Base-by-base conservation (phyloP, 2,329 filamentous ascomycete species). In the Colletotrichum aenigma region DNA sequence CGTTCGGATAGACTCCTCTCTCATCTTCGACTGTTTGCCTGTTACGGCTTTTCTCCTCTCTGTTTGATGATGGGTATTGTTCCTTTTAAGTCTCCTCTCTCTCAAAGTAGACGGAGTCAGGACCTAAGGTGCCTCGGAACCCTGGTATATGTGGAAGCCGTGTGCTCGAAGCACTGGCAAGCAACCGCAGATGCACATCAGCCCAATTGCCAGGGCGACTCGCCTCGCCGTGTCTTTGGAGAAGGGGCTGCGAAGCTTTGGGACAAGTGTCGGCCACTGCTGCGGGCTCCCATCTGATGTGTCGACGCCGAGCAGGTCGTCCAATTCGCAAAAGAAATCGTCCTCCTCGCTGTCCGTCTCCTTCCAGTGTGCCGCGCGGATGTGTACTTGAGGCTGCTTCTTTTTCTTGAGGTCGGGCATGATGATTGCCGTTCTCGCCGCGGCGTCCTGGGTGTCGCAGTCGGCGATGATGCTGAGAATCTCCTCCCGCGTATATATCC, bases 121-220 rank as follows among this genome's bases (percentile, higher is more conserved):
- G n/a, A 32, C 10, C 21, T 70, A 76, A 36, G 74, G 58, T n/a
- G 74, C 36, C 38, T 76, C 74, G 7, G 71, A 70, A 15, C 61
- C 71, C 52, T 67, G 55, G 38, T 75, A 77, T 30, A 76, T 76
- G 62, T 72, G 43, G 60, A 77, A 71, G 36, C 72, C 72, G 21
- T 72, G 68, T 67, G 72, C 73, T 58, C 75, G 75, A 55, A 77
- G 72, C 26, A 77, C 66, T 13, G 76, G 75, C 55, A 78, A 48
- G 62, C 77, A 78, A 7, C 77, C 77, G 38, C 77, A 77, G 16
- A 82, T 77, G 16, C 80, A 81, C 66, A 83, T 79, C 2, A 85
- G 77, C 6, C 82, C 84, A 64, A 85, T 78, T 12, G 80, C 80
- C 56, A 83, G 71, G 48, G 82, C 70, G 71, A 83, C 78, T 6